phyloP scores from a whole-genome alignment of 768 basidiomycete genomes.

The Mycena vulgaris region DNA sequence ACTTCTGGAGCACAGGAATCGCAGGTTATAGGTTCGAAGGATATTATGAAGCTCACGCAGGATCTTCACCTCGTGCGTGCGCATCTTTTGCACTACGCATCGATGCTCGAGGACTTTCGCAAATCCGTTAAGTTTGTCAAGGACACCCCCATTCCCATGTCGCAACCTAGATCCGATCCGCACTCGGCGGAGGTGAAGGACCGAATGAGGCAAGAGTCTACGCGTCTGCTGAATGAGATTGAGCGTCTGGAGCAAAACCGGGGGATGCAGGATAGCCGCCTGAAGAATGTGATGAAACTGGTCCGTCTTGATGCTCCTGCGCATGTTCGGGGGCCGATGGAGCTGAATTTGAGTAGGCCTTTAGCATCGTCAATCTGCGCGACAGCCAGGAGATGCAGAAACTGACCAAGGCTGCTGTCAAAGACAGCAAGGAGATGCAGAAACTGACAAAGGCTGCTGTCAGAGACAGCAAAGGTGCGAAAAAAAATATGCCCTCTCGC shows the following conservation, averaged over 20 bases:
- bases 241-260: constrained; percentile 61
- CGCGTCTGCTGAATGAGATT: constrained; percentile 64
- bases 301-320: constrained; percentile 40
- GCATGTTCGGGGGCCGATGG: too few species aligned
- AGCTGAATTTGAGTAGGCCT: constrained; percentile 54
- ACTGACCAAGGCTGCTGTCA: too few species aligned
- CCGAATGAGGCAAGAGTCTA: constrained; percentile 61
- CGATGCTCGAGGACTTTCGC: constrained; percentile 67
- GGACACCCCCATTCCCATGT: constrained; percentile 64
- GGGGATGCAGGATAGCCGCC: constrained; percentile 58
- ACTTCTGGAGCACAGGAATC: constrained; percentile 57
- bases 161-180: constrained; percentile 44
- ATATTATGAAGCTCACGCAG: constrained; percentile 62
- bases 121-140: constrained; percentile 65
- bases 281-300: constrained; percentile 68
- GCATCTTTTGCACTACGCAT: constrained; percentile 69
- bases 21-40: constrained; percentile 55
- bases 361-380: constrained; percentile 63
- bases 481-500: neutral
- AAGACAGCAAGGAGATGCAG: too few species aligned
- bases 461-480: too few species aligned
- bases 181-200: constrained; percentile 17
- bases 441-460: too few species aligned
- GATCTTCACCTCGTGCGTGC: constrained; percentile 72
- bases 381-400: too few species aligned